phyloP scores from a whole-genome alignment of 768 basidiomycete genomes.

The Kwoniella mangroviensis region DNA sequence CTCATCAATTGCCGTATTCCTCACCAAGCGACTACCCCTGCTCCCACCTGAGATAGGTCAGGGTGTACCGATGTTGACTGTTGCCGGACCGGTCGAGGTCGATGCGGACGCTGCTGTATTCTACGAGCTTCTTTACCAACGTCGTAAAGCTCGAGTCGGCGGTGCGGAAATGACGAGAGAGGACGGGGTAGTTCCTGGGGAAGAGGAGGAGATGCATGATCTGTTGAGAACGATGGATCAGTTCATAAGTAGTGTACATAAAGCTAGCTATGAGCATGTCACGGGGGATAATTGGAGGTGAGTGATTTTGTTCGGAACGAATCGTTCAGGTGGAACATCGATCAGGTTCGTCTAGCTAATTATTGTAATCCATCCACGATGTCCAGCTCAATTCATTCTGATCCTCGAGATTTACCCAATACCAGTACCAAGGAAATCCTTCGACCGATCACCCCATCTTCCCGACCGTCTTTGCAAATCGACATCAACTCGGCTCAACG shows the following conservation, averaged over 20 bases:
- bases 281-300: constrained; percentile 8
- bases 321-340: no score
- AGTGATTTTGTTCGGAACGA: not conserved
- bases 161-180: constrained; percentile 9
- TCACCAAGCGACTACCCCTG: constrained; percentile 1
- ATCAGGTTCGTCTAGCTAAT: no score
- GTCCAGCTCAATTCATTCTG: constrained; percentile 6
- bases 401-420: not conserved
- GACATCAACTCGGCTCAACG: constrained; percentile 11
- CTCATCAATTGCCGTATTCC: constrained; percentile 14
- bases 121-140: constrained; percentile 20
- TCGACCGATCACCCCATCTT: not conserved
- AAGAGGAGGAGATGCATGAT: constrained; percentile 15
- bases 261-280: constrained; percentile 7
- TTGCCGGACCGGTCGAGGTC: constrained; percentile 26
- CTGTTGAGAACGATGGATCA: constrained; percentile 13
- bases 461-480: constrained; percentile 12
- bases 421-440: not conserved
- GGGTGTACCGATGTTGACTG: constrained; percentile 21
- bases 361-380: not conserved
- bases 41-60: constrained; percentile 3
- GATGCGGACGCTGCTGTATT: constrained; percentile 25
- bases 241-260: constrained; percentile 9
- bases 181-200: constrained; percentile 9
- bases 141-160: constrained; percentile 15